phyloP scores from a whole-genome alignment of 2,329 filamentous ascomycete genomes.

The Aureobasidium uvarum region DNA sequence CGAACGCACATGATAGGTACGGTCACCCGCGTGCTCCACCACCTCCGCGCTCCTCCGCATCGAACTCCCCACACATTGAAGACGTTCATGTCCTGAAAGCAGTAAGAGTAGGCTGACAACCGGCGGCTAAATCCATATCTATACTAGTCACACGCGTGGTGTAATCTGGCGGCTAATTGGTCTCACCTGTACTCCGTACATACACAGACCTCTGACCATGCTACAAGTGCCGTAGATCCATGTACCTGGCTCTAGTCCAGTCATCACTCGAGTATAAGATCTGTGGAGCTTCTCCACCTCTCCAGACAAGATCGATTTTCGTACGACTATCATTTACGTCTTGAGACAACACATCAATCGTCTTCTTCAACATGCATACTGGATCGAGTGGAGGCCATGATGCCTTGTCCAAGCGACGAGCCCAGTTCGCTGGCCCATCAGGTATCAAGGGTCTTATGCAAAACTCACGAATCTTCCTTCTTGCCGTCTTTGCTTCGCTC shows the following conservation, averaged over 20 bases:
- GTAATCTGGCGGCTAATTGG: slow-evolving; percentile 15
- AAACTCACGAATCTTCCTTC: slow-evolving; percentile 32
- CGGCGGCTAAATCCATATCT: slow-evolving; percentile 23
- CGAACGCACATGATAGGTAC: slow-evolving; percentile 14
- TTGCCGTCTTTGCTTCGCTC: slow-evolving; percentile 34
- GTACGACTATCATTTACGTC: slow-evolving; percentile 1
- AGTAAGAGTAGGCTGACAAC: slow-evolving; percentile 7
- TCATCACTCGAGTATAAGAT: slow-evolving; percentile 11
- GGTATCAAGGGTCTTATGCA: slow-evolving; percentile 32
- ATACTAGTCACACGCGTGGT: slow-evolving; percentile 10
- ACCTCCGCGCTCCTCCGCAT: slow-evolving; percentile 14
- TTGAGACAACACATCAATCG: neutral
- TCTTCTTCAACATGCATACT: slow-evolving; percentile 18
- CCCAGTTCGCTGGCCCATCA: slow-evolving; percentile 31
- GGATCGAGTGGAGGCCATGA: slow-evolving; percentile 12
- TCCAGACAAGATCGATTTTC: slow-evolving; percentile 7
- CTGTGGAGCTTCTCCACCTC: slow-evolving; percentile 4
- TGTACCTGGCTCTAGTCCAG: slow-evolving; percentile 12
- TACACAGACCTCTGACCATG: neutral
- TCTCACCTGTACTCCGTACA: slow-evolving; percentile 14
- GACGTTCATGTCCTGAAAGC: neutral
- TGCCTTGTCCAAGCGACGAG: slow-evolving; percentile 31
- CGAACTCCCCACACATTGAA: neutral
- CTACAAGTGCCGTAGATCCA: slow-evolving; percentile 21
- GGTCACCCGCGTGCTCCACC: neutral